Conservation (phyloP, 2,329 filamentous ascomycete species). For the Sporothrix protearum region DNA sequence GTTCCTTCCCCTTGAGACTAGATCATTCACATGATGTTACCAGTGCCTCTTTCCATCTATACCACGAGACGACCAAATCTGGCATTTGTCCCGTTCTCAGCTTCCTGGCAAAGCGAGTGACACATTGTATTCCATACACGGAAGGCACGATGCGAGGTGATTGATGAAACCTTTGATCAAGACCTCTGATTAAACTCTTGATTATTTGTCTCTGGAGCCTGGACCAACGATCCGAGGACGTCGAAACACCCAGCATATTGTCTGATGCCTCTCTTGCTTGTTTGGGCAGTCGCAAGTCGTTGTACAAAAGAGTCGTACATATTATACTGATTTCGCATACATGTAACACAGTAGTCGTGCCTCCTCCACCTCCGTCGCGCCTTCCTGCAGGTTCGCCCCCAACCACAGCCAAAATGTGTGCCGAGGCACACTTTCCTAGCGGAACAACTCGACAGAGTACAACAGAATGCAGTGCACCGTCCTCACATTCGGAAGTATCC, state of each 20-base stretch:
- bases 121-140: background rate
- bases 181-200: background rate
- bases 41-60: background rate
- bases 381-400: background rate
- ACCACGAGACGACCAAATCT: background rate
- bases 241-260: background rate
- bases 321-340: background rate
- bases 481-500: slow-evolving; percentile 7
- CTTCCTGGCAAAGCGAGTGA: background rate
- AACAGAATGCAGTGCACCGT: background rate
- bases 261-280: slow-evolving; percentile 1
- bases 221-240: background rate
- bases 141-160: slow-evolving; percentile 7
- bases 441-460: background rate
- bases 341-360: background rate
- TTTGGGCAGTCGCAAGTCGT: background rate
- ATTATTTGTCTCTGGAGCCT: background rate
- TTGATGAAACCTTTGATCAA: background rate
- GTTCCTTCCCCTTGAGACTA: background rate
- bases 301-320: background rate
- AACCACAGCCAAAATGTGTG: slow-evolving; percentile 14
- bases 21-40: slow-evolving; percentile 1
- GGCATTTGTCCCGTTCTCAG: background rate
- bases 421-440: slow-evolving; percentile 13
- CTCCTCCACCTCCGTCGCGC: slow-evolving; percentile 8